Base-by-base conservation (phyloP, 306 rosid species). In the Rosa lucieae region DNA sequence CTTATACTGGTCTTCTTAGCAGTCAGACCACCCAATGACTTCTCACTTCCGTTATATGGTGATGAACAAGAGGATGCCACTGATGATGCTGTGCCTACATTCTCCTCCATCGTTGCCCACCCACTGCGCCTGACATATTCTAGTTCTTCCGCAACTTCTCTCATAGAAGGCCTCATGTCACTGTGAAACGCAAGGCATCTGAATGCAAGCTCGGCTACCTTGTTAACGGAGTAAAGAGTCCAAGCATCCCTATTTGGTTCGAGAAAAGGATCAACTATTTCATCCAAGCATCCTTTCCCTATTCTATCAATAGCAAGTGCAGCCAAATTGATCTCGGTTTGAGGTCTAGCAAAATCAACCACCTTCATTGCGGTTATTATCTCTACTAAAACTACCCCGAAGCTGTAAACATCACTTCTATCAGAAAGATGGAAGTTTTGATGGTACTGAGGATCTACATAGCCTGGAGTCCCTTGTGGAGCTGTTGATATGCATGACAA, bases 401-500 rank as follows among this genome's bases (percentile, higher is more conserved):
- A 95, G 72, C 99, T 95, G 77, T 95, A 95, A 52, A 95, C 99
- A 72, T 95, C 99, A 55, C 99, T 95, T 80, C 87, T 95, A 83
- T 95, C 99, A 18, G 99, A 90, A 80, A 95, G 99, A 73, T 95
- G 93, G 73, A 93, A 93, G 73, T 95, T 95, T 79, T 95, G 99
- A 78, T 95, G 99, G 85, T 95, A 95, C 56, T 95, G 96, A n/a
- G 98, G 99, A 79, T 95, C 99, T 11, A 95, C 94, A 67, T 95
- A 95, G 69, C 99, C 99, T 0, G 99, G 99, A 76, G 99, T 95
- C 49, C 99, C 99, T 77, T 95, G 99, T 23, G 99, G 99, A 26
- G 98, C 96, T 2, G 99, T 95, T 35, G 99, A 95, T 85, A 95
- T 84, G 81, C 93, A 94, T 17, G 99, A 95, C 48, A 81, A 81